Evolutionary conservation across 805 yeast species (phyloP).

Genomic region (Candida saitoana): DNA sequence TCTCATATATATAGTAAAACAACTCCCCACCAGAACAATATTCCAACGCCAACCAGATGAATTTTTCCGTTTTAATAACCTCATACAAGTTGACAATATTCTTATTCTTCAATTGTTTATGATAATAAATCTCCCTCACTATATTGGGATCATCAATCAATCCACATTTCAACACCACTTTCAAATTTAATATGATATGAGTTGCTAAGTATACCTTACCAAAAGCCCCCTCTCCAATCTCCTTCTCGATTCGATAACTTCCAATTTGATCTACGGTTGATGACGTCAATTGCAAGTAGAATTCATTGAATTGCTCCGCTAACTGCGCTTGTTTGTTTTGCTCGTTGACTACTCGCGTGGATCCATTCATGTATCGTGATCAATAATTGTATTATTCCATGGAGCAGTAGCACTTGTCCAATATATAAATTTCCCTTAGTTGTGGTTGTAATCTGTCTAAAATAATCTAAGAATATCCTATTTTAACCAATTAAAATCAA

Average conservation of each 20-base stretch:
- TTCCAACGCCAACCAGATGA: constrained; percentile 84
- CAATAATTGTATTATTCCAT: neutral
- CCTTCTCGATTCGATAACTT: constrained; percentile 65
- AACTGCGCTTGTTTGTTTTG: constrained; percentile 47
- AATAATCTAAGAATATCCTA: too few species aligned
- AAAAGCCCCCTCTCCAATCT: constrained; percentile 89
- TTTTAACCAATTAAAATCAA: too few species aligned
- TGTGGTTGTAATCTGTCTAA: too few species aligned
- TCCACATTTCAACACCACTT: constrained; percentile 80
- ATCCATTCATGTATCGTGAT: constrained; percentile 15
- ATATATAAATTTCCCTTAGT: too few species aligned
- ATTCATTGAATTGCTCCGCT: constrained; percentile 61
- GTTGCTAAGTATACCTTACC: constrained; percentile 86
- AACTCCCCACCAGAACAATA: constrained; percentile 81
- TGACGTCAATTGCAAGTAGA: constrained; percentile 43
- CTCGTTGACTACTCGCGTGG: constrained; percentile 17
- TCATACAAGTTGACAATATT: constrained; percentile 84
- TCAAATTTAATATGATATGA: constrained; percentile 69
- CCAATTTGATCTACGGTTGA: constrained; percentile 66
- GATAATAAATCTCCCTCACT: constrained; percentile 86
- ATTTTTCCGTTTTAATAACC: constrained; percentile 72
- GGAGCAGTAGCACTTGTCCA: neutral
- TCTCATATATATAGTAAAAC: constrained; percentile 58
- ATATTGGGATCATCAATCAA: constrained; percentile 74
- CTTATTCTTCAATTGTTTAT: constrained; percentile 77